These are phyloP conservation scores for Stachybotrys elegans DNA, from an alignment of 2,329 filamentous ascomycete genomes.

Conservation along the genomic window DNA sequence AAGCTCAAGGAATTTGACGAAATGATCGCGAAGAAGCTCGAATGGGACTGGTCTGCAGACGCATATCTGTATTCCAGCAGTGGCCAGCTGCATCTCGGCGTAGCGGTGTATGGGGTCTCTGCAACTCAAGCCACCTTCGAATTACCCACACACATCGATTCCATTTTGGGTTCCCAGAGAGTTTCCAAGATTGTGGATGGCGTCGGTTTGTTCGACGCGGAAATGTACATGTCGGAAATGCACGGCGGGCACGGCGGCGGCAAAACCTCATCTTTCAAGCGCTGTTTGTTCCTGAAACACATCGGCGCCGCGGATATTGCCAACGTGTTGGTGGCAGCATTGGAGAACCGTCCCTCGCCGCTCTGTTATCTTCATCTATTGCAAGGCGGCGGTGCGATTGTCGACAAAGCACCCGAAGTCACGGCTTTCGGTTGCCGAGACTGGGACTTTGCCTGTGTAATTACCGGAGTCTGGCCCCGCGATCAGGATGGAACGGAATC, in stretches of 20 bases:
- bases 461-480: constrained; percentile 58
- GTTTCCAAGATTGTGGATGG: constrained; percentile 34
- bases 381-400: constrained; percentile 51
- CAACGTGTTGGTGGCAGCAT: constrained; percentile 34
- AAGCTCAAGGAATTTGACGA: constrained; percentile 35
- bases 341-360: constrained; percentile 43
- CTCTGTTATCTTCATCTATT: constrained; percentile 59
- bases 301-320: constrained; percentile 32
- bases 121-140: not conserved
- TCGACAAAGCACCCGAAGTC: constrained; percentile 34
- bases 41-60: constrained; percentile 42
- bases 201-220: constrained; percentile 49
- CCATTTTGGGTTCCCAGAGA: constrained; percentile 27
- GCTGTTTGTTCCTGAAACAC: constrained; percentile 53
- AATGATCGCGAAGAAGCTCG: constrained; percentile 32
- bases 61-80: constrained; percentile 49
- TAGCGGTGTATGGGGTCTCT: constrained; percentile 46
- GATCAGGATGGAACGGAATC: constrained; percentile 40
- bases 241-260: constrained; percentile 52
- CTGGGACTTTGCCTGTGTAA: constrained; percentile 60
- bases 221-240: constrained; percentile 57
- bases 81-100: constrained; percentile 42
- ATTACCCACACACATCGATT: constrained; percentile 7
- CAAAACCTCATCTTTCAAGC: constrained; percentile 61
- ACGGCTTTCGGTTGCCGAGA: constrained; percentile 59